Base-by-base conservation (phyloP, 164 flowering plant species). In the Taxillus chinensis region DNA sequence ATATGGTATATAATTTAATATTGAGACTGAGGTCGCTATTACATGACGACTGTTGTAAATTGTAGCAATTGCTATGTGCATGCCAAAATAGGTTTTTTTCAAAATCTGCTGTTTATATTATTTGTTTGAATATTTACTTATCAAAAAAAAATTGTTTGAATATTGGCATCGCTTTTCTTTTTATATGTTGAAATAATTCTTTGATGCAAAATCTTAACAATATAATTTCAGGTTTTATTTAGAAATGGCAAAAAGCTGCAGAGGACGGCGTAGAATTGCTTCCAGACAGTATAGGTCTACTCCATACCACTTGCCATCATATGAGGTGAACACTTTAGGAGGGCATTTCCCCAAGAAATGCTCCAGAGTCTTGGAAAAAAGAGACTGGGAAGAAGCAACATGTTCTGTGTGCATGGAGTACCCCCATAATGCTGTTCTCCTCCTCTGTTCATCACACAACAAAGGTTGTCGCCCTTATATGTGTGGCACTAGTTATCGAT, bases 221-320 rank as follows among this genome's bases (percentile, higher is more conserved):
- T 48, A 11, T 7, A 7, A 11, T 62, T 72, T 64, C 77, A 77
- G 81, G 72, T 63, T 55, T 59, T 45, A 42, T 11, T 71, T 78
- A 70, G 65, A 73, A 66, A 90, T 90, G 97, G 86, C 89, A 60
- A 87, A 83, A 74, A 82, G 81, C 55, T 70, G 76, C 71, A 82
- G 76, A 65, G 82, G 74, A 64, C 71, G 81, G 55, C 83, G 87
- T 42, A 80, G 87, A 70, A 62, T 77, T 67, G 68, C 76, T 70
- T 86, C 89, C 15, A 80, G 86, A 39, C 79, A 58, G 43, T 68
- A 48, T 72, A 82, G 83, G 66, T 41, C 73, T 59, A 69, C 73
- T 15, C 95, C 95, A 45, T 84, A 85, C 65, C 78, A 79, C 2
- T 61, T 76, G 63, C 78, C 76, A 45, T 72, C 81, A 46, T 56